These are phyloP conservation scores for Maudiozyma bulderi DNA, from an alignment of 805 yeast species.

Conservation along the genomic window DNA sequence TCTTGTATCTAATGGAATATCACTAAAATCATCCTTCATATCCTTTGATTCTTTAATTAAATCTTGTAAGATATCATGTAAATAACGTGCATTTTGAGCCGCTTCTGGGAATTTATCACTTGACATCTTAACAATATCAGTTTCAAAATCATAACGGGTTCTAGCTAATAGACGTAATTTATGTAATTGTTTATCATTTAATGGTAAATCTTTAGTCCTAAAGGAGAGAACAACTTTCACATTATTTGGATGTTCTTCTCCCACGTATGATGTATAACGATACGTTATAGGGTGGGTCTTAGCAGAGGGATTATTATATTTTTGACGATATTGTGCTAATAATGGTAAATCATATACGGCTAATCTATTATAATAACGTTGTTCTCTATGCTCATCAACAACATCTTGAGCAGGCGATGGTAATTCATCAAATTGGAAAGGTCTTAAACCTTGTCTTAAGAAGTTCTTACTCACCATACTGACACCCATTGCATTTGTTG, in stretches of 20 bases:
- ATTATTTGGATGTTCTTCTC: conserved; percentile 52
- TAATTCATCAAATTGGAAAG: conserved; percentile 54
- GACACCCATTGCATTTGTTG: neutral
- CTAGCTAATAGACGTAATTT: conserved; percentile 76
- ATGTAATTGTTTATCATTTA: conserved; percentile 47
- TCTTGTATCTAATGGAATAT: conserved; percentile 75
- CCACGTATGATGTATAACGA: conserved; percentile 63
- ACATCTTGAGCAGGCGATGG: conserved; percentile 65
- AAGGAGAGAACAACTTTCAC: conserved; percentile 57
- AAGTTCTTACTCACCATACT: conserved; percentile 1
- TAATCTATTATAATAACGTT: conserved; percentile 65
- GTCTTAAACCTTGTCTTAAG: conserved; percentile 11
- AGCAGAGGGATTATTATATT: conserved; percentile 42
- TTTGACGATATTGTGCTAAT: conserved; percentile 63
- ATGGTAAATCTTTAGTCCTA: conserved; percentile 42
- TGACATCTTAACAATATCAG: conserved; percentile 56
- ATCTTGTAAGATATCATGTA: conserved; percentile 53
- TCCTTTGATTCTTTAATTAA: conserved; percentile 60
- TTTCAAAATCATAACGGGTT: conserved; percentile 56
- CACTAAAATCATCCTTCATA: conserved; percentile 47
- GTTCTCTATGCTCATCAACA: conserved; percentile 61
- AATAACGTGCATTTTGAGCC: conserved; percentile 73
- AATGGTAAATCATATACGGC: conserved; percentile 91
- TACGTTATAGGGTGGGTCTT: conserved; percentile 48
- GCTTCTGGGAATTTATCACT: conserved; percentile 60